These are phyloP conservation scores for Forsythia suspensa DNA, from an alignment of 257 asterid genomes.

Conservation along the genomic window DNA sequence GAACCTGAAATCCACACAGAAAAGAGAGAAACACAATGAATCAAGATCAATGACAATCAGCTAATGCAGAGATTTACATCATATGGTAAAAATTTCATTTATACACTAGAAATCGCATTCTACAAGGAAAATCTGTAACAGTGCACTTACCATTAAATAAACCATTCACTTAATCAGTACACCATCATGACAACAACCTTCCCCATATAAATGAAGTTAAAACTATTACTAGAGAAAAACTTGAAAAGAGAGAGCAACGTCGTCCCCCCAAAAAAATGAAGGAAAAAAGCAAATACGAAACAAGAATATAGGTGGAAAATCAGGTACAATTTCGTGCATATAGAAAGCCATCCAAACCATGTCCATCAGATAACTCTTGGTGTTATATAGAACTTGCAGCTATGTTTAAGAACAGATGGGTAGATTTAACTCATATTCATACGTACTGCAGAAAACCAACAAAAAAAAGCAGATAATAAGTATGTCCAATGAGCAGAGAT, in stretches of 20 bases:
- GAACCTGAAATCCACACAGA: constrained; percentile 48
- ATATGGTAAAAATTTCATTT: neutral
- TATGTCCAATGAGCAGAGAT: constrained; percentile 1
- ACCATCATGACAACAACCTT: neutral
- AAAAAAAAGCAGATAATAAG: neutral
- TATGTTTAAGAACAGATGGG: neutral
- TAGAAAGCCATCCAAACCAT: constrained; percentile 7
- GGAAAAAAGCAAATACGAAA: neutral
- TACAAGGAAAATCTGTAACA: neutral
- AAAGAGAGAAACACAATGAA: constrained; percentile 4
- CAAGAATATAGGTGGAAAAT: neutral
- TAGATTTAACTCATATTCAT: neutral
- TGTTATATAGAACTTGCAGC: neutral
- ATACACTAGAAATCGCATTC: neutral
- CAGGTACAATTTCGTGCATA: neutral
- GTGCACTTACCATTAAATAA: neutral
- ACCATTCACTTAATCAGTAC: constrained; percentile 9
- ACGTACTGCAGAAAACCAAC: neutral
- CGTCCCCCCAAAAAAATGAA: too few species aligned
- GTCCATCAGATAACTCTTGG: neutral
- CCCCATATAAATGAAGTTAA: neutral
- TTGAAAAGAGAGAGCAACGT: neutral
- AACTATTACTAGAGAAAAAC: constrained; percentile 9
- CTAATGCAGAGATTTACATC: neutral
- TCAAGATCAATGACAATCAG: constrained; percentile 10